phyloP scores from a whole-genome alignment of 768 basidiomycete genomes.

The Exidia glandulosa region DNA sequence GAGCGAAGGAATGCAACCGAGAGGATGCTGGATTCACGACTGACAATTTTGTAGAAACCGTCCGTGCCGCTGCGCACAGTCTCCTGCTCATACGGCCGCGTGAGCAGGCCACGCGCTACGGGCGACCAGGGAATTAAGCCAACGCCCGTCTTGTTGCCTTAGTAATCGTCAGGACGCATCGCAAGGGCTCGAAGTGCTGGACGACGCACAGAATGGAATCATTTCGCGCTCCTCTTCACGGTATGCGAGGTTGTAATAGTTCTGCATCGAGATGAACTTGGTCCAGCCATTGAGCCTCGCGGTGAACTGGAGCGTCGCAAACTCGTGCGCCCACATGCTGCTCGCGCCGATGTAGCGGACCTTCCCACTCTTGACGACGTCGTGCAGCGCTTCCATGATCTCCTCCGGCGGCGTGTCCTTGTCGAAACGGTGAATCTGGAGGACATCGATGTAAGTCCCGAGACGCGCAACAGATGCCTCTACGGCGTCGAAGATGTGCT shows the following conservation, averaged over 20 bases:
- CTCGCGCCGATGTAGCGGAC: slow-evolving; percentile 41
- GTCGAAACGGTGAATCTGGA: slow-evolving; percentile 38
- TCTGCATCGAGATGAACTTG: slow-evolving; percentile 18
- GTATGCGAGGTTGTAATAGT: slow-evolving; percentile 10
- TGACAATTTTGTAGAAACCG: neutral
- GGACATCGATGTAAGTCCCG: slow-evolving; percentile 30
- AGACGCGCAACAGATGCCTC: slow-evolving; percentile 29
- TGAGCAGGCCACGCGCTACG: slow-evolving; percentile 8
- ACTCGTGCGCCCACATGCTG: slow-evolving; percentile 37
- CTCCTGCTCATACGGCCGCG: slow-evolving; percentile 4
- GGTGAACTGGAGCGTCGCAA: slow-evolving; percentile 30
- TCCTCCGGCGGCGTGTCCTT: slow-evolving; percentile 25
- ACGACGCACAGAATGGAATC: slow-evolving; percentile 3
- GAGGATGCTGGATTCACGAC: neutral
- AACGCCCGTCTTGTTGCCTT: slow-evolving; percentile 6
- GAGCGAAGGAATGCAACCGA: neutral
- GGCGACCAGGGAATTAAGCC: slow-evolving; percentile 14
- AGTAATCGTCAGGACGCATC: neutral
- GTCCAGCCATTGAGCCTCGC: slow-evolving; percentile 37
- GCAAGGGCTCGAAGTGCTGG: neutral
- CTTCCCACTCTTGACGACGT: slow-evolving; percentile 36
- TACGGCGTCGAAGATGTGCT: slow-evolving; percentile 41
- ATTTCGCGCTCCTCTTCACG: slow-evolving; percentile 12
- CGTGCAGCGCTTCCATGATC: slow-evolving; percentile 41
- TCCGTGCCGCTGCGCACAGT: slow-evolving; percentile 8